Conservation (phyloP, 306 rosid species). For the Vigna reflexopilosa region DNA sequence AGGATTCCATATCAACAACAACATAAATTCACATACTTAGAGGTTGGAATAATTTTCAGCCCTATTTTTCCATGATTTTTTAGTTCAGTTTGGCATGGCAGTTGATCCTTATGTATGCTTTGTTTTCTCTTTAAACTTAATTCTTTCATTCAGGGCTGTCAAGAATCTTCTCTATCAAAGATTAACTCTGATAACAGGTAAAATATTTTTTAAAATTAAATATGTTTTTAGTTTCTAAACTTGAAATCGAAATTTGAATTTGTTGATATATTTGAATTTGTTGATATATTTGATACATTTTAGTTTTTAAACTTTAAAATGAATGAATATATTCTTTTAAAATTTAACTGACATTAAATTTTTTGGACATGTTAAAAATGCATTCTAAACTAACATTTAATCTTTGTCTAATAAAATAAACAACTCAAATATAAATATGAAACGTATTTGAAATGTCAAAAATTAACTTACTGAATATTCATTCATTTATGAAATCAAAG, state of each 20-base stretch:
- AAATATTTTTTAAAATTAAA: constrained; percentile 21
- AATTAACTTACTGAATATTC: no score
- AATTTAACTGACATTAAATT: no score
- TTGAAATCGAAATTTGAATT: no score
- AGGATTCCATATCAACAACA: constrained; percentile 52
- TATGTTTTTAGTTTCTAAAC: no score
- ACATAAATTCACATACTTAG: constrained; percentile 42
- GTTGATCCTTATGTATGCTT: constrained; percentile 34
- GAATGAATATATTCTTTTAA: no score
- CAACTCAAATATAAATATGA: fast-evolving
- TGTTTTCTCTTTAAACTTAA: constrained; percentile 1
- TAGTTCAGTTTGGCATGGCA: constrained; percentile 3
- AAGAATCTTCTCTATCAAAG: constrained; percentile 58
- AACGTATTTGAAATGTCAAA: no score
- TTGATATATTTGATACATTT: no score
- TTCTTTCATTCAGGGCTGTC: constrained; percentile 59
- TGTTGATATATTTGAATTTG: no score
- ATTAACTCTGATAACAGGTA: constrained; percentile 68
- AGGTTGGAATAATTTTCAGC: constrained; percentile 48
- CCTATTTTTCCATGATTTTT: constrained; percentile 31
- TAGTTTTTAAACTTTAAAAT: no score
- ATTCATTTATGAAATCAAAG: no score
- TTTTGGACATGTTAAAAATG: no score
- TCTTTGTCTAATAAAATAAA: fast-evolving
- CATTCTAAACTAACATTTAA: no score